phyloP scores from a whole-genome alignment of 345 rosid genomes.

The Corymbia maculata region DNA sequence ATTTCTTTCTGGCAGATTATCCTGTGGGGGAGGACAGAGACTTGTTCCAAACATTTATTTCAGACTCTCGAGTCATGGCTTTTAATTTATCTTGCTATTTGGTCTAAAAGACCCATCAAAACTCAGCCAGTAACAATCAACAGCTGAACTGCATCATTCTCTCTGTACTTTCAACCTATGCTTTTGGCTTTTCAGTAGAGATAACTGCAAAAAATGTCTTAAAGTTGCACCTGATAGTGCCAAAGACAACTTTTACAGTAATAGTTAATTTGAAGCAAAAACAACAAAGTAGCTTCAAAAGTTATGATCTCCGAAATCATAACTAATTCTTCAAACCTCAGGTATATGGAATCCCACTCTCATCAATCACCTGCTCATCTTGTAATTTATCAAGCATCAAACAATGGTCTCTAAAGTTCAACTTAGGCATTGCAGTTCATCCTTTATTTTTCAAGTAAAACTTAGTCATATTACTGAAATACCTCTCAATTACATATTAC shows the following conservation, averaged over 20 bases:
- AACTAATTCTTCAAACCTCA: neutral
- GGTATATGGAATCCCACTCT: neutral
- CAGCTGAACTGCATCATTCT: neutral
- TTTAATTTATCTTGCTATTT: neutral
- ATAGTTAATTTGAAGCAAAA: neutral
- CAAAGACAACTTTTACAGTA: neutral
- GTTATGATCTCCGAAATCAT: neutral
- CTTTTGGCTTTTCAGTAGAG: neutral
- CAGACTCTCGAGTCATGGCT: neutral
- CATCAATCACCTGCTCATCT: neutral
- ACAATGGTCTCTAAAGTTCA: neutral
- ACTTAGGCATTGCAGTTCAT: neutral
- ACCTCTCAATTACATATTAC: neutral
- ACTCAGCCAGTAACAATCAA: neutral
- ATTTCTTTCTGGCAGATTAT: neutral
- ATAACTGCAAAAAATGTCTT: neutral
- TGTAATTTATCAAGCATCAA: neutral
- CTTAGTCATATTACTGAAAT: neutral
- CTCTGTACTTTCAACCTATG: neutral
- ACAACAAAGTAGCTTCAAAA: neutral
- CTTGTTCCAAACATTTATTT: neutral
- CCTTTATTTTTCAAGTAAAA: neutral
- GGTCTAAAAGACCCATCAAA: neutral
- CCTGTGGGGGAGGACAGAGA: neutral
- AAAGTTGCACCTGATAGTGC: neutral